Conservation (phyloP, 1,284 basidiomycete genomes). For the Ganoderma resinaceum region DNA sequence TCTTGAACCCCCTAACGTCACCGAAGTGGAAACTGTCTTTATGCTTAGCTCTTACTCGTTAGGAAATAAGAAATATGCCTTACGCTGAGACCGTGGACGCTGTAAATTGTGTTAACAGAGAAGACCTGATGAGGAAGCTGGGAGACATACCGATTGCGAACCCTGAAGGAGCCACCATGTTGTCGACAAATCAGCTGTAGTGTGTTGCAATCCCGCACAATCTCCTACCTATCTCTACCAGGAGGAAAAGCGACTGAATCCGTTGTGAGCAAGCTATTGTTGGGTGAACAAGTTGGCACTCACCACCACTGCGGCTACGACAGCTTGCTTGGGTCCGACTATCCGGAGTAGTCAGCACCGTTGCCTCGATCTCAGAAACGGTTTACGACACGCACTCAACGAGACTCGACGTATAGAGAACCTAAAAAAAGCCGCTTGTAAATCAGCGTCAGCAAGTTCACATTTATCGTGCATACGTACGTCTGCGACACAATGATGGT, state of each 20-base stretch:
- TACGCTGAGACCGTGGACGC: constrained; percentile 1
- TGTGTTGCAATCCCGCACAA: background rate
- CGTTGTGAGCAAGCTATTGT: background rate
- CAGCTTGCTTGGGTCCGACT: background rate
- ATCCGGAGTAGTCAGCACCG: background rate
- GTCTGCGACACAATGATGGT: constrained; percentile 1
- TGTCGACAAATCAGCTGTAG: background rate
- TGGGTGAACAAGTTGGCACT: background rate
- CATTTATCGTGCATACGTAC: background rate
- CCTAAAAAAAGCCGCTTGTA: background rate
- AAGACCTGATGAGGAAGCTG: background rate
- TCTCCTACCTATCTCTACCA: background rate
- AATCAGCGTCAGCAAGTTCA: background rate
- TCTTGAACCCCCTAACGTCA: background rate
- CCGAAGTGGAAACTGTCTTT: background rate
- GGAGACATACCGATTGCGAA: background rate
- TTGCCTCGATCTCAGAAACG: background rate
- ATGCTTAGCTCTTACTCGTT: background rate
- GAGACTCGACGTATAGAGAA: constrained; percentile 6
- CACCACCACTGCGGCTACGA: background rate
- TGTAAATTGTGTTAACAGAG: background rate
- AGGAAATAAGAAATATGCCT: background rate
- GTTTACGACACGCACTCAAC: background rate
- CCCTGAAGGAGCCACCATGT: background rate
- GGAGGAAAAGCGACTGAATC: background rate